Base-by-base conservation (phyloP, 2,329 filamentous ascomycete species). In the Didymellaceae sp. region DNA sequence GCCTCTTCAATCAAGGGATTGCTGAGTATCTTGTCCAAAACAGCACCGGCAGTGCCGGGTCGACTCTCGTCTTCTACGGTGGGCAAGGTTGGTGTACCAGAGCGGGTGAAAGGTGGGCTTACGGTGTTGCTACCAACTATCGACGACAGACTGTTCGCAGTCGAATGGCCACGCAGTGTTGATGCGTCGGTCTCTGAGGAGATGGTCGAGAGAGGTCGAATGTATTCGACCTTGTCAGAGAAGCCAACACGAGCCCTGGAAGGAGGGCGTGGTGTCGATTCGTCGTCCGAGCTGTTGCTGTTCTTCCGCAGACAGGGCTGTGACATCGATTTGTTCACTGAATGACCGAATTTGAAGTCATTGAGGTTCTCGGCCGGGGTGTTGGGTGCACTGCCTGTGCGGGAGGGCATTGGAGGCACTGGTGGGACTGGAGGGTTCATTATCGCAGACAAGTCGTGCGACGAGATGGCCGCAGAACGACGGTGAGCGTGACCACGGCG, bases 171-270 rank as follows among this genome's bases (percentile, higher is more conserved):
- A 31, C 85, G 82, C 14, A 86, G 81, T 0, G 89, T 91, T 1
- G 80, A 80, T 66, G 87, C 91, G 35, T 90, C 87, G 0, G 90
- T 91, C 68, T 94, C 91, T 16, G 86, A 92, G 1, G 91, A 96
- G 11, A 95, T 86, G 16, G 92, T 79, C 2, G 92, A 96, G 14
- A 95, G 75, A 0, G 92, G 91, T 9, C 90, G 84, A 61, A 92
- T 92, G 56, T 89, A 91, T 70, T 95, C 90, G 21, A 95, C 80
- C 9, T 85, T 89, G 57, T 95, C 91, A 1, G 89, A 91, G 66
- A 96, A 96, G 1, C 88, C 89, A 35, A 96, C 91, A 10, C 88
- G 81, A 32, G 86, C 82, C 52, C 86, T 82, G 4, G 81, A 79
- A 72, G 66, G 69, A 35, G 72, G 63, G 66, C 57, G 65, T 66